These are phyloP conservation scores for Hyphopichia pseudoburtonii DNA, from an alignment of 1,139 yeast species.

Conservation along the genomic window DNA sequence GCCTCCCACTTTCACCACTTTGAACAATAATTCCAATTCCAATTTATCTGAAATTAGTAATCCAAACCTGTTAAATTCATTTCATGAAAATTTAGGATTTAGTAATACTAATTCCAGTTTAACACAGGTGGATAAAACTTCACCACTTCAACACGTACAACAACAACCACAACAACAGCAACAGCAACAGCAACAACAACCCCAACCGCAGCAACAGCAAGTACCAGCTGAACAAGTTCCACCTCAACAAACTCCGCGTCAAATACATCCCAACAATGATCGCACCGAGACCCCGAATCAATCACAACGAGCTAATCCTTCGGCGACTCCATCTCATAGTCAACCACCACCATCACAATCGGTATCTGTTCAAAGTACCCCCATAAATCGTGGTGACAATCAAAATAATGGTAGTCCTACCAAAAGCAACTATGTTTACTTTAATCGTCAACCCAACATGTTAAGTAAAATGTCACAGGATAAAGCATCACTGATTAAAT, in stretches of 20 bases:
- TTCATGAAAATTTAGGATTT: constrained; percentile 3
- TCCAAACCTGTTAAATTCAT: constrained; percentile 24
- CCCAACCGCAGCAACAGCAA: constrained; percentile 8
- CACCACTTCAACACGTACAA: constrained; percentile 9
- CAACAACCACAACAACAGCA: constrained; percentile 5
- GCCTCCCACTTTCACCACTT: constrained; percentile 48
- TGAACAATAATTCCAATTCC: constrained; percentile 41
- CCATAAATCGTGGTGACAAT: constrained; percentile 3
- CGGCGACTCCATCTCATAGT: constrained; percentile 10
- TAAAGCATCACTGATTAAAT: constrained; percentile 69
- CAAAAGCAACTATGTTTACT: constrained; percentile 55
- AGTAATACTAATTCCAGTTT: constrained; percentile 3
- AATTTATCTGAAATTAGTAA: constrained; percentile 38
- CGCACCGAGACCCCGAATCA: constrained; percentile 10
- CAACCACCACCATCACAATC: constrained; percentile 2
- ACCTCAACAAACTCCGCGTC: constrained; percentile 9
- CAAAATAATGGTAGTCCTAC: constrained; percentile 3
- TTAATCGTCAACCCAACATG: constrained; percentile 84
- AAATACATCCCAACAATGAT: constrained; percentile 3
- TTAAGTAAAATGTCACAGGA: constrained; percentile 67
- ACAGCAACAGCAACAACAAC: constrained; percentile 2
- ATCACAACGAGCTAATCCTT: constrained; percentile 14
- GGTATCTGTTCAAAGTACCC: constrained; percentile 3
- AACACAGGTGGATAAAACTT: constrained; percentile 5
- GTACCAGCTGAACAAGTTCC: constrained; percentile 11